Evolutionary conservation across 2,329 filamentous ascomycete species (phyloP).

Genomic region (Incumbomyces delicatus): DNA sequence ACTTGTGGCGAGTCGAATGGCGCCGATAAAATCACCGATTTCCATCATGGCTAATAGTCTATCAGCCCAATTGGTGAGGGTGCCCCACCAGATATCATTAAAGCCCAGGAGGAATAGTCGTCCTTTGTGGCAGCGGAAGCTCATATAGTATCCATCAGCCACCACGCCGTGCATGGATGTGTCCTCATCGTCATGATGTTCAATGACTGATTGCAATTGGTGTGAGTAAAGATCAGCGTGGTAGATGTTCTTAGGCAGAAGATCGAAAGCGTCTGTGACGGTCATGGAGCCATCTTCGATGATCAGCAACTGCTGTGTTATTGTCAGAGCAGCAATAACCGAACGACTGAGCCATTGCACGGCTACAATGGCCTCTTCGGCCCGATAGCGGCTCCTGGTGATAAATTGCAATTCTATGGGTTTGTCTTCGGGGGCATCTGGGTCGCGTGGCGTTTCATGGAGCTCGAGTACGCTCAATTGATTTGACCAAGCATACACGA

Average conservation of each 20-base stretch:
- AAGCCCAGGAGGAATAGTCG: constrained; percentile 87
- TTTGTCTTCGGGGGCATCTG: constrained; percentile 57
- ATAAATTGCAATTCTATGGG: constrained; percentile 70
- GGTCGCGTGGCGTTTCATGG: constrained; percentile 53
- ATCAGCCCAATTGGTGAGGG: constrained; percentile 94
- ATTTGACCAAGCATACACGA: constrained; percentile 98
- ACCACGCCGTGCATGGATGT: constrained; percentile 88
- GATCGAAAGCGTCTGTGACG: constrained; percentile 88
- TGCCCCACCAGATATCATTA: constrained; percentile 83
- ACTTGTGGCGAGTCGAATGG: constrained; percentile 79
- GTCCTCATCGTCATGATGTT: constrained; percentile 79
- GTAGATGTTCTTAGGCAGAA: constrained; percentile 85
- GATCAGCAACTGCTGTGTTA: constrained; percentile 86
- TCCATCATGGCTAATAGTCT: constrained; percentile 89
- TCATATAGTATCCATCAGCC: constrained; percentile 96
- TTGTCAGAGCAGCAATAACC: constrained; percentile 81
- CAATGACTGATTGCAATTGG: constrained; percentile 74
- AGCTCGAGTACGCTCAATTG: constrained; percentile 89
- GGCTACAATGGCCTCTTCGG: constrained; percentile 88
- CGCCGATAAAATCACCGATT: constrained; percentile 86
- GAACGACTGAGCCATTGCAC: constrained; percentile 95
- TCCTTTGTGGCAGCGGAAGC: constrained; percentile 90
- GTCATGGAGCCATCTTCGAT: constrained; percentile 81
- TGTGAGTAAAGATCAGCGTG: constrained; percentile 83
- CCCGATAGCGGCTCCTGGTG: constrained; percentile 78